Evolutionary conservation across 768 basidiomycete species (phyloP).

Genomic region (Postia placenta): DNA sequence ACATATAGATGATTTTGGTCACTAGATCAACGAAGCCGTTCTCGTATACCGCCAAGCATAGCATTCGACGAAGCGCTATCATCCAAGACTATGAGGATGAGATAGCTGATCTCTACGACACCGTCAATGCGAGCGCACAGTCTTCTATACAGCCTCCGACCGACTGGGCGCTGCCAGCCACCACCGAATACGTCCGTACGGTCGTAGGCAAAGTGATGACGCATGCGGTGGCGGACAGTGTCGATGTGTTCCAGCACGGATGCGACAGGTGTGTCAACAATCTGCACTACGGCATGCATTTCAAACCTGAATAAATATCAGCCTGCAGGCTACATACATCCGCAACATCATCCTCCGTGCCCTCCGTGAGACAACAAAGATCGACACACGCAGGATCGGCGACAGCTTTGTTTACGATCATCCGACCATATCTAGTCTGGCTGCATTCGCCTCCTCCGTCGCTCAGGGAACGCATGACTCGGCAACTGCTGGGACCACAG

Average conservation of each 20-base stretch:
- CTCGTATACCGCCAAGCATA: conserved; percentile 27
- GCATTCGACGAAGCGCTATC: conserved; percentile 21
- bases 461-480: conserved; percentile 18
- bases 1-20: conserved; percentile 27
- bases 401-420: no score
- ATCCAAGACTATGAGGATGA: conserved; percentile 31
- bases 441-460: conserved; percentile 23
- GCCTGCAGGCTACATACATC: no score
- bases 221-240: conserved; percentile 23
- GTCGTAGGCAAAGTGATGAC: conserved; percentile 29
- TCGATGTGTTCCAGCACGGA: no score
- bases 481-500: conserved; percentile 16
- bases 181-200: conserved; percentile 24
- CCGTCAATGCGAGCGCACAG: conserved; percentile 28
- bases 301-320: conserved; percentile 18
- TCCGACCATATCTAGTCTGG: not conserved
- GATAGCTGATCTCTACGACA: conserved; percentile 32
- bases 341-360: conserved; percentile 24
- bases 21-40: conserved; percentile 25
- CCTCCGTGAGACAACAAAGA: no score
- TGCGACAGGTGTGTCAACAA: conserved; percentile 12
- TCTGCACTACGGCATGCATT: not conserved
- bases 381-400: conserved; percentile 14
- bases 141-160: conserved; percentile 23
- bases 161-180: conserved; percentile 19